A percentile compares a stretch with the other conserved stretches of the same genome.
phyloP scores from a whole-genome alignment of 176 grass and related monocot species.

The Aegilops longissima region DNA sequence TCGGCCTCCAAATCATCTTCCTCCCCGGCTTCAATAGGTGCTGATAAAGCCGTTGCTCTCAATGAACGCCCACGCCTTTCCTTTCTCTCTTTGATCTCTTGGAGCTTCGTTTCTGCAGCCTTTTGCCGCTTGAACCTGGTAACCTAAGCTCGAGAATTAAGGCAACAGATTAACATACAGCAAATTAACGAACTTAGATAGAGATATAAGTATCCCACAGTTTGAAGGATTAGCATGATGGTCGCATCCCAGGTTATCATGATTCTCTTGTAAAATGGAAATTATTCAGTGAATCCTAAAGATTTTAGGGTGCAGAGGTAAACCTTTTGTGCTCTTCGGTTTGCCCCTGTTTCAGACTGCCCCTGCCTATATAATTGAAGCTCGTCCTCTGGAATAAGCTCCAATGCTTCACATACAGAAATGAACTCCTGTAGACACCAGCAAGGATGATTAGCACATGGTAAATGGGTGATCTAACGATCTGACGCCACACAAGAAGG shows the following conservation, averaged over 20 bases:
- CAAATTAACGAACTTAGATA: not conserved
- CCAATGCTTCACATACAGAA: slow-evolving; percentile 71
- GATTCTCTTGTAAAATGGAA: not conserved
- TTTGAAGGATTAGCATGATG: not conserved
- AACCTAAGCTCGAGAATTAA: slow-evolving; percentile 43
- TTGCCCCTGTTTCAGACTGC: slow-evolving; percentile 47
- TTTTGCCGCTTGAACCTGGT: slow-evolving; percentile 70
- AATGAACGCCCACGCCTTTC: slow-evolving; percentile 70
- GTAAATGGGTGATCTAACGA: not conserved
- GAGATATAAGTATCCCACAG: not conserved
- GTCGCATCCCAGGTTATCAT: not conserved
- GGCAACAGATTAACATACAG: not conserved
- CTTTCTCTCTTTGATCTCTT: slow-evolving; percentile 86
- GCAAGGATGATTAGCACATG: not conserved
- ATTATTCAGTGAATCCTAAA: not conserved
- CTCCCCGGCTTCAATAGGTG: slow-evolving; percentile 62
- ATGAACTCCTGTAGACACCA: slow-evolving; percentile 70
- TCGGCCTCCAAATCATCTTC: slow-evolving; percentile 79
- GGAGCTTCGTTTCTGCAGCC: slow-evolving; percentile 76
- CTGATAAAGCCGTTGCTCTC: slow-evolving; percentile 67
- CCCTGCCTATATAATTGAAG: slow-evolving; percentile 46
- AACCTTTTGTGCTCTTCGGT: slow-evolving; percentile 72
- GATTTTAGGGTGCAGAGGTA: not conserved
- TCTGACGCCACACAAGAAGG: no score
- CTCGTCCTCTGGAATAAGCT: slow-evolving; percentile 75